Base-by-base conservation (phyloP, 345 rosid genomes). In the Citrus hindsii region DNA sequence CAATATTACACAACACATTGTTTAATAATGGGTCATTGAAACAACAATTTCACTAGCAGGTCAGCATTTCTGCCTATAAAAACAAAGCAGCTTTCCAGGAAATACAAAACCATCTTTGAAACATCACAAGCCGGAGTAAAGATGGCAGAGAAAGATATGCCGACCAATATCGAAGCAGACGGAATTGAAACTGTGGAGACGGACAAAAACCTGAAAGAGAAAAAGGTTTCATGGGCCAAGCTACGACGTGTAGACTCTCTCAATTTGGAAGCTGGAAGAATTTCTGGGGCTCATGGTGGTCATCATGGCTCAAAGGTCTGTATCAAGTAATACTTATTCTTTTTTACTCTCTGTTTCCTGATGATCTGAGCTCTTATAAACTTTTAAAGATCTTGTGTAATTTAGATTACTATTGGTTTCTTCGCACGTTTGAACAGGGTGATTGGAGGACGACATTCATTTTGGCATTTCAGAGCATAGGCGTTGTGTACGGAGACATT, bases 401-500 rank as follows among this genome's bases (percentile, higher is more conserved):
- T 3, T 4, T 46, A 1, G 51, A 38, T 38, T 42, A 12, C 51
- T 42, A 42, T 42, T 42, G 51, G 51, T 42, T 42, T 2, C 51
- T 42, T 46, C 18, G 16, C 5, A 13, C 3, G 51, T 13, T 13
- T 46, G 51, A 46, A 46, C 51, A 90, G 91, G 32, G 46, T 19
- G 75, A 79, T 42, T 94, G 94, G 98, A 30, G 46, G 56, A 82
- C 70, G 74, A 92, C 93, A 2, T 13, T 94, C 81, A 87, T 85
- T 48, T 79, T 93, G 76, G 93, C 93, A 24, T 91, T 92, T 79
- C 97, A 93, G 51, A 86, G 93, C 86, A 56, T 95, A 2, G 95
- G 97, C 71, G 84, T 92, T 14, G 88, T 90, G 14, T 93, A 90
- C 12, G 94, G 97, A 33, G 98, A 95, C 73, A 90, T 92, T 0